Evolutionary conservation across 495 filamentous ascomycete species (phyloP), one percentile per base, ranked within the genome.

Genomic region (Tuber microsphaerosporum): DNA sequence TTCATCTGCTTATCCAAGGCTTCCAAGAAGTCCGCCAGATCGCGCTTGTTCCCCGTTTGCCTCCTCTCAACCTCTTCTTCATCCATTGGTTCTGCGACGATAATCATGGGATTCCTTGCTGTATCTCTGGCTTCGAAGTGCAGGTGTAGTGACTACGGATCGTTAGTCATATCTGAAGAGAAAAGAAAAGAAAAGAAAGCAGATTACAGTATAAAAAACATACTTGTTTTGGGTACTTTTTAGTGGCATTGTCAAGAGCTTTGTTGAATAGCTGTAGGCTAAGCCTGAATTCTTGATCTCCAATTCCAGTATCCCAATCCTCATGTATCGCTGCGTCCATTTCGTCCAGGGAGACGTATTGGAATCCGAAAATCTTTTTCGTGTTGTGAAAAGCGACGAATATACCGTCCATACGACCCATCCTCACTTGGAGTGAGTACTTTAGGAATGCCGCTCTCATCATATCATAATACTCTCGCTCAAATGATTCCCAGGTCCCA

Each of bases 321-420:
- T 93, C 93, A 81, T 99, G 95, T 10, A 99, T 82, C 0, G 92
- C 87, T 20, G 85, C 82, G 83, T 99, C 95, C 92, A 99, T 95
- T 80, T 98, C 96, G 2, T 86, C 79, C 20, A 97, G 83, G 74
- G 89, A 89, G 73, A 99, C 86, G 81, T 99, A 99, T 83, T 98
- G 95, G 84, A 99, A 99, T 0, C 95, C 95, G 82, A 99, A 99
- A 68, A 99, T 97, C 46, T 93, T 90, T 83, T 97, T 88, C 8
- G 93, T 90, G 80, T 99, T 99, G 85, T 99, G 95, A 83, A 90
- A 98, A 19, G 96, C 96, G n/a, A 97, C 92, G 79, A 97, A 98
- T 71, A 98, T 97, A 71, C 95, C 95, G 78, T 98, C 94, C 95
- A 99, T 99, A 34, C 96, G 90, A 42, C 95, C 95, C 87, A 98